Percentiles rank a stretch among this genome's conserved stretches.
phyloP scores from a whole-genome alignment of 495 filamentous ascomycete species.

The Aspergillus cristatus region DNA sequence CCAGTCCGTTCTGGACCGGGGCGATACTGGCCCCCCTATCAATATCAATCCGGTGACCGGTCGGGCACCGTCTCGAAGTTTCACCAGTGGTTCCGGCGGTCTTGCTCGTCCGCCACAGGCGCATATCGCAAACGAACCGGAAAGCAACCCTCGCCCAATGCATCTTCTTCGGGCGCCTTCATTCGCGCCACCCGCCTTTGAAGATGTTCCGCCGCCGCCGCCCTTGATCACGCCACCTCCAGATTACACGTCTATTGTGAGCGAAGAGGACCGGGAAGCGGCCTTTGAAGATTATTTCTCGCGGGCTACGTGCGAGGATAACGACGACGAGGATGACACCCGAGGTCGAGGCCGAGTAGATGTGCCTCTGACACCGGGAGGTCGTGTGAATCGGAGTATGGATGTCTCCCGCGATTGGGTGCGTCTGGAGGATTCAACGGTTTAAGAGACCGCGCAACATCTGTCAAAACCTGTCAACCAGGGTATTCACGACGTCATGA shows the following conservation, averaged over 20 bases:
- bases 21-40: conserved; percentile 9
- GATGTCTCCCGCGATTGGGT: conserved; percentile 47
- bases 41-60: conserved; percentile 6
- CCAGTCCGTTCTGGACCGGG: conserved; percentile 20
- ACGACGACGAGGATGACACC: conserved; percentile 44
- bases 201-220: conserved; percentile 79
- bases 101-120: conserved; percentile 40
- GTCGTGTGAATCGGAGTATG: conserved; percentile 62
- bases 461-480: too few relatives aligned
- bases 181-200: conserved; percentile 85
- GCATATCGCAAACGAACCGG: conserved; percentile 37
- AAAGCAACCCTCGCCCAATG: conserved; percentile 54
- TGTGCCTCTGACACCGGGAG: conserved; percentile 61
- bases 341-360: conserved; percentile 45
- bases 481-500: too few relatives aligned
- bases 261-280: conserved; percentile 64
- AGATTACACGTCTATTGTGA: conserved; percentile 78
- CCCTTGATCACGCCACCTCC: conserved; percentile 79
- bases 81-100: conserved; percentile 36
- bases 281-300: conserved; percentile 84
- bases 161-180: conserved; percentile 84
- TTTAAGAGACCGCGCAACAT: too few relatives aligned
- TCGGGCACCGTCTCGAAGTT: conserved; percentile 30
- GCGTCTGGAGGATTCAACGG: conserved; percentile 32
- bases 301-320: conserved; percentile 50